Evolutionary conservation across 2,329 filamentous ascomycete genomes (phyloP), one percentile per base, ranked within the genome.

Genomic region (Penicillium sp.): DNA sequence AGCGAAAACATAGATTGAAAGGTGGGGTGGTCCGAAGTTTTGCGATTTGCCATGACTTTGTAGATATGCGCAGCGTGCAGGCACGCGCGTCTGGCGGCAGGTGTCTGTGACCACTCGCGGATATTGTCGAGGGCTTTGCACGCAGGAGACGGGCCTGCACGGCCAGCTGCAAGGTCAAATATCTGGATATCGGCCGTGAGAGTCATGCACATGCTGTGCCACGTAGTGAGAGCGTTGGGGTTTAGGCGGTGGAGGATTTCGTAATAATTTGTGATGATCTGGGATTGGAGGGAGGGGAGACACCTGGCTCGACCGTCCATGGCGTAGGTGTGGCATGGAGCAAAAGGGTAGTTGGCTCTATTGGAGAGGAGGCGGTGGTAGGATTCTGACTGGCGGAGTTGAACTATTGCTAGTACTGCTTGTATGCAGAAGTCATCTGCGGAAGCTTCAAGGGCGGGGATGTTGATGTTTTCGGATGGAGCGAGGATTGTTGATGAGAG

Each of bases 41-140:
- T 75, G 40, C 76, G 71, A 50, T 77, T 75, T 17, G 69, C 71
- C 57, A 78, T 72, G 8, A 73, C 59, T 52, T 74, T 76, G 61
- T 74, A 78, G 6, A 74, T 76, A 40, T 78, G 75, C 0, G 75
- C 75, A 4, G 76, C 75, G 52, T 79, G 76, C 0, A 79, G 61
- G 33, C 75, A 75, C 0, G 75, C 72, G 33, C 76, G 63, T 42
- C 76, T 63, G 17, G 76, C 75, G 8, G 74, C 71, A 3, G 74
- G 68, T 1, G 75, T 78, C 53, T 75, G 71, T 0, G 73, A 70
- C 76, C 76, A 79, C 9, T 69, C 61, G 0, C 73, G 68, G 22
- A 79, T 76, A 46, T 77, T 73, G 50, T 76, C 71, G 0, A 78
- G 64, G 1, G 76, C 75, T 39, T 72, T 70, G 4, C 70, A 68